Conservation (phyloP, 148 eudicot genomes). For the Camellia granthamiana region DNA sequence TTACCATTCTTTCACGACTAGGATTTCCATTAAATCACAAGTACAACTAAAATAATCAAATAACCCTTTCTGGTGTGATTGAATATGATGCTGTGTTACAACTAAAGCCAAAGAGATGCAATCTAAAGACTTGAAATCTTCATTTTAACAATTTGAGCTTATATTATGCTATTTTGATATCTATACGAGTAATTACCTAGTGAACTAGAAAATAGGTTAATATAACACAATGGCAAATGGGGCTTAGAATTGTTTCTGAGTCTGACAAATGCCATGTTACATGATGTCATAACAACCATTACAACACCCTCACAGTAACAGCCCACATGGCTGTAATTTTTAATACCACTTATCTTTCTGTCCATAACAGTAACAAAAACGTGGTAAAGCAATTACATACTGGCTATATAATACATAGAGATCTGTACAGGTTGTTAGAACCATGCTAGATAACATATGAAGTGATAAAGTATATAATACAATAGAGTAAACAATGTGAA, state of each 20-base stretch:
- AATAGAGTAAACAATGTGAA: conserved; percentile 9
- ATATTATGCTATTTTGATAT: conserved; percentile 1
- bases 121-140: neutral
- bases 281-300: neutral
- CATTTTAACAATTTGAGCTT: neutral
- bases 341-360: neutral
- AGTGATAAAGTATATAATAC: neutral
- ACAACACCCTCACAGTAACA: neutral
- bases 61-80: neutral
- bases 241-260: neutral
- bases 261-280: neutral
- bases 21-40: neutral
- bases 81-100: neutral
- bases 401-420: neutral
- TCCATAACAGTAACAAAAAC: neutral
- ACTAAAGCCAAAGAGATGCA: conserved; percentile 1
- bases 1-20: neutral
- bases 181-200: neutral
- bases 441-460: neutral
- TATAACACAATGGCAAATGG: neutral
- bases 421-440: neutral
- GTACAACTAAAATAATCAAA: neutral
- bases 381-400: too few species aligned
- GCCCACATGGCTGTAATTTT: neutral
- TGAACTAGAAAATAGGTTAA: neutral